Evolutionary conservation across 306 rosid genomes (phyloP).

Genomic region (Pyrus communis): DNA sequence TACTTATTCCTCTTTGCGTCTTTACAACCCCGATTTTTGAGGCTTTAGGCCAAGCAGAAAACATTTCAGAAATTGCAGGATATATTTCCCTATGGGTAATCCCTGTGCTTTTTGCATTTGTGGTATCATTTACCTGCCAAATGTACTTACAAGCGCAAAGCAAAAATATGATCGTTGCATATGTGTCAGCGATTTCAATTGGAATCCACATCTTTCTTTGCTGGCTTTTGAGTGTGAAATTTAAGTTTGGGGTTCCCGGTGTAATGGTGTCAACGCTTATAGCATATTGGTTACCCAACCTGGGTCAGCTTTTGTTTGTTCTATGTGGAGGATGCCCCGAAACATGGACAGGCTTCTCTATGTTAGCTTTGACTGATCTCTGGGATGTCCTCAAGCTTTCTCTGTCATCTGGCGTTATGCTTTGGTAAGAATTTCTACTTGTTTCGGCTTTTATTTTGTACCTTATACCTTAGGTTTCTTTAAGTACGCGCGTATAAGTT

Average conservation of each 20-base stretch:
- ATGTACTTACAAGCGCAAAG: slow-evolving; percentile 60
- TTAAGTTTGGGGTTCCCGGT: slow-evolving; percentile 45
- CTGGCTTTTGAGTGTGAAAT: slow-evolving; percentile 51
- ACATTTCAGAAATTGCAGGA: slow-evolving; percentile 35
- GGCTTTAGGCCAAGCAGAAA: slow-evolving; percentile 41
- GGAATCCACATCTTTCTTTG: slow-evolving; percentile 31
- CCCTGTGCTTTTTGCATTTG: slow-evolving; percentile 28
- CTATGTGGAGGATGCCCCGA: slow-evolving; percentile 39
- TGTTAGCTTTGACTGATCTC: slow-evolving; percentile 51
- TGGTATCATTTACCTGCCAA: slow-evolving; percentile 46
- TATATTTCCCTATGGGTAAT: slow-evolving; percentile 49
- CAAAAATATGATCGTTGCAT: slow-evolving; percentile 47
- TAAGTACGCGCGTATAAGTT: too few relatives aligned
- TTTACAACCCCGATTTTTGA: slow-evolving; percentile 41
- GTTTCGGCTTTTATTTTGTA: not conserved
- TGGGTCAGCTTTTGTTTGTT: slow-evolving; percentile 43
- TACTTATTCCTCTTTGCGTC: slow-evolving; percentile 41
- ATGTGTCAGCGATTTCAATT: slow-evolving; percentile 43
- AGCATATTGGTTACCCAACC: slow-evolving; percentile 49
- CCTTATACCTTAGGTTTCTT: not conserved
- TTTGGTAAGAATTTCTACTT: slow-evolving; percentile 31
- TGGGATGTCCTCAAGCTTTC: slow-evolving; percentile 55
- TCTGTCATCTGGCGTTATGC: slow-evolving; percentile 54
- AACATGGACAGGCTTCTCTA: slow-evolving; percentile 58
- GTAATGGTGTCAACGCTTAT: slow-evolving; percentile 40